phyloP scores from a whole-genome alignment of 2,329 filamentous ascomycete genomes.

The Penicillium janthinellum region DNA sequence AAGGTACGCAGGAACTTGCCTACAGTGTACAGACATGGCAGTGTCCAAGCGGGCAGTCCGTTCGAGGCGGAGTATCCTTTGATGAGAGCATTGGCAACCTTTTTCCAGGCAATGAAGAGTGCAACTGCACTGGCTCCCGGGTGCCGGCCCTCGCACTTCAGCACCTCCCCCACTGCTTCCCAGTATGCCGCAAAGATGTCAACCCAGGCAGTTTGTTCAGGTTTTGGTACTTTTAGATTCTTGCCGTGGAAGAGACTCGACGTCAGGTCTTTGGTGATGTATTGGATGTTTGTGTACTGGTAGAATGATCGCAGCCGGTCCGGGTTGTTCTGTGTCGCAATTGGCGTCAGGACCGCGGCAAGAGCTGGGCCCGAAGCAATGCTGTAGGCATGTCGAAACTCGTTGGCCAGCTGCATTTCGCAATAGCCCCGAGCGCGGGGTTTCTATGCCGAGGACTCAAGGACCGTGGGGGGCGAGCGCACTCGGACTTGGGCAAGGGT shows the following conservation, averaged over 20 bases:
- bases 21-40: constrained; percentile 84
- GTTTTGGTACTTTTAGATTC: constrained; percentile 58
- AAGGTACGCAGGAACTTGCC: constrained; percentile 86
- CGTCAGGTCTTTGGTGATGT: constrained; percentile 69
- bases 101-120: constrained; percentile 87
- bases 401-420: constrained; percentile 73
- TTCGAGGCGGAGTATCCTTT: constrained; percentile 73
- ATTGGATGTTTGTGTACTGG: constrained; percentile 68
- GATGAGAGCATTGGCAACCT: constrained; percentile 73
- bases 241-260: constrained; percentile 67
- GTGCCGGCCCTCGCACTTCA: constrained; percentile 62
- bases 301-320: constrained; percentile 70
- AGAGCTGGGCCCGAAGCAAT: constrained; percentile 70
- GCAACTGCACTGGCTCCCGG: constrained; percentile 69
- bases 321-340: constrained; percentile 63
- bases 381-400: constrained; percentile 71
- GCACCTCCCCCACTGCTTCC: constrained; percentile 75
- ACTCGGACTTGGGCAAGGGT: not conserved
- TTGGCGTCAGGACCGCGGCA: constrained; percentile 73
- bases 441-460: not conserved
- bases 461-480: not conserved
- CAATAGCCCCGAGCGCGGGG: not conserved
- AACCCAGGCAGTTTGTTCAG: constrained; percentile 78
- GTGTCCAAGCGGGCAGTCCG: constrained; percentile 84
- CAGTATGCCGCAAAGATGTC: constrained; percentile 84